A percentile compares a stretch with the other conserved stretches of the same genome.
phyloP scores from a whole-genome alignment of 768 basidiomycete species.

The Boletus sp. region DNA sequence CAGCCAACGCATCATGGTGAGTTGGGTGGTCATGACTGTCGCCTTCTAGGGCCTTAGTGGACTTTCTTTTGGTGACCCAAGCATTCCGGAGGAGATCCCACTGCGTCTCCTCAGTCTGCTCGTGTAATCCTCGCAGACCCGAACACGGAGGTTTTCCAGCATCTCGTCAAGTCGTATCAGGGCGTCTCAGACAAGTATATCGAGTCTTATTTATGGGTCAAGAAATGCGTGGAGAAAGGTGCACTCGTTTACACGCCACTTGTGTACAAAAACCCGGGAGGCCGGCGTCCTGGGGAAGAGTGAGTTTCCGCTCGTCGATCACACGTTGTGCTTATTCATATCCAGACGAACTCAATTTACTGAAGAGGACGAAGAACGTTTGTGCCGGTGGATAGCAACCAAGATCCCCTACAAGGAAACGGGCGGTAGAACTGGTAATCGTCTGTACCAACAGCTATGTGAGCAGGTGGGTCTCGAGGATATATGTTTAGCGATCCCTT shows the following conservation, averaged over 20 bases:
- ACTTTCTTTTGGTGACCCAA: conserved; percentile 26
- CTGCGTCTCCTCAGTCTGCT: conserved; percentile 66
- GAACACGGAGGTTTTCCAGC: conserved; percentile 71
- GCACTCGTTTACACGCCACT: conserved; percentile 66
- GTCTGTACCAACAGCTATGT: conserved; percentile 78
- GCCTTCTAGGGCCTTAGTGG: neutral
- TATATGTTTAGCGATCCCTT: neutral
- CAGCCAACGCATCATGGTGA: conserved; percentile 69
- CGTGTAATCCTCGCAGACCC: conserved; percentile 80
- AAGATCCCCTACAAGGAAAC: conserved; percentile 85
- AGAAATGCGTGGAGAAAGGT: conserved; percentile 75
- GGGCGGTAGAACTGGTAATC: conserved; percentile 78
- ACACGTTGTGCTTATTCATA: neutral
- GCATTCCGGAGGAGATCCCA: conserved; percentile 82
- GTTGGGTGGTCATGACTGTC: conserved; percentile 9
- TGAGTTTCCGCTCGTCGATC: conserved; percentile 33
- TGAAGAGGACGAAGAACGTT: conserved; percentile 68
- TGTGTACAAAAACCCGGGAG: conserved; percentile 83
- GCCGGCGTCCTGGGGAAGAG: conserved; percentile 80
- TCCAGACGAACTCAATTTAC: conserved; percentile 75
- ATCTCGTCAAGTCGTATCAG: conserved; percentile 72
- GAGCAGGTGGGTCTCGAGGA: conserved; percentile 51
- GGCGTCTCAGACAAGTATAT: conserved; percentile 70
- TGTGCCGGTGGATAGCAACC: conserved; percentile 77
- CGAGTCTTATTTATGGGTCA: conserved; percentile 81